A percentile compares a stretch with the other conserved stretches of the same genome.
phyloP scores from a whole-genome alignment of 768 basidiomycete genomes.

The Boletales sp. region DNA sequence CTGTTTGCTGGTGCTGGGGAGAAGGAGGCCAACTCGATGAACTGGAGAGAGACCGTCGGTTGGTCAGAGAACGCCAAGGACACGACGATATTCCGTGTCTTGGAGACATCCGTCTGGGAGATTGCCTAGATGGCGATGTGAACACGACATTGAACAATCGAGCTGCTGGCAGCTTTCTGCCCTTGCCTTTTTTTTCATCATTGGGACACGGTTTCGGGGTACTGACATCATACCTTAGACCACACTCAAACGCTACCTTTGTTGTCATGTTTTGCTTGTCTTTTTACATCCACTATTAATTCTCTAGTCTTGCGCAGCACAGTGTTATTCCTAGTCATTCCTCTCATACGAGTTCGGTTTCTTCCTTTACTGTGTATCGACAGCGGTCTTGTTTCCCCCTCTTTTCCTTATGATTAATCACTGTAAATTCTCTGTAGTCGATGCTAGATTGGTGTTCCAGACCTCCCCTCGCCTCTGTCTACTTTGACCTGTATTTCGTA shows the following conservation, averaged over 20 bases:
- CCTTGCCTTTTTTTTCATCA: constrained; percentile 2
- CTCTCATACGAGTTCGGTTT: constrained; percentile 1
- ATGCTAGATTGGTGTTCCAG: too few relatives aligned
- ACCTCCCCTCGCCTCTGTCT: too few relatives aligned
- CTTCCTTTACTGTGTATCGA: constrained; percentile 22
- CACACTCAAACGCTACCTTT: constrained; percentile 18
- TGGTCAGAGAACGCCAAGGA: constrained; percentile 84
- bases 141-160: constrained; percentile 2
- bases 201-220: constrained; percentile 6
- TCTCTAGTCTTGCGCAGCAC: not conserved
- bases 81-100: constrained; percentile 64
- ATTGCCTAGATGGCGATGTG: constrained; percentile 38
- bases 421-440: constrained; percentile 4
- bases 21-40: constrained; percentile 77
- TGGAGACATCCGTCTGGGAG: constrained; percentile 79
- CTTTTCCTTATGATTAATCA: constrained; percentile 18
- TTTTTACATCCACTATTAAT: constrained; percentile 15
- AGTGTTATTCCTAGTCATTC: constrained; percentile 14
- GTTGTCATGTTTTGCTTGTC: constrained; percentile 18
- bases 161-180: constrained; percentile 18
- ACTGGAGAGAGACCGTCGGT: constrained; percentile 78
- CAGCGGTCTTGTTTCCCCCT: constrained; percentile 11
- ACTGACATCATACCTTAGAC: constrained; percentile 26
- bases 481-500: too few relatives aligned
- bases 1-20: constrained; percentile 76